A percentile compares a stretch with the other conserved stretches of the same genome.
phyloP scores from a whole-genome alignment of 371 early-diverging fungal genomes.

The Syncephalastrum sp. region DNA sequence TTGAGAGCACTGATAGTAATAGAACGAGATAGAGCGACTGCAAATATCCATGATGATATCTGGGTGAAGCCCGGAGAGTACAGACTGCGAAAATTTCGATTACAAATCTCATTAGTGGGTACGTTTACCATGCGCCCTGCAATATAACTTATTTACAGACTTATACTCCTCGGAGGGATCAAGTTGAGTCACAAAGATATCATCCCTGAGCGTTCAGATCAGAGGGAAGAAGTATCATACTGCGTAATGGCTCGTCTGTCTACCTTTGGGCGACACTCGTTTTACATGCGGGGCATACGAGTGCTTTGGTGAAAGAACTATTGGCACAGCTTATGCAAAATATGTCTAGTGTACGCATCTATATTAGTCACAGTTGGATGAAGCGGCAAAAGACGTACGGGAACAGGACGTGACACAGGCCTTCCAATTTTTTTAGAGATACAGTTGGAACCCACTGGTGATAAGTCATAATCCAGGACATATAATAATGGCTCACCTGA shows the following conservation, averaged over 20 bases:
- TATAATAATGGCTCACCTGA: constrained; percentile 18
- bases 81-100: constrained; percentile 42
- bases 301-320: constrained; percentile 50
- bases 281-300: constrained; percentile 79
- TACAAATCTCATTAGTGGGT: constrained; percentile 1
- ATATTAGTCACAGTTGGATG: neutral
- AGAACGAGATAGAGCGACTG: constrained; percentile 72
- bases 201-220: constrained; percentile 48
- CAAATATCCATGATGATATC: constrained; percentile 76
- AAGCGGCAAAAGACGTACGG: constrained; percentile 38
- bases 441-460: no score
- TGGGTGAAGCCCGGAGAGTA: constrained; percentile 76
- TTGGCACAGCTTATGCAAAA: constrained; percentile 77
- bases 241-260: no score
- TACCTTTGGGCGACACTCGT: constrained; percentile 62
- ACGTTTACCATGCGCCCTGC: neutral
- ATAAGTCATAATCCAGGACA: no score
- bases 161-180: constrained; percentile 78
- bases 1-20: constrained; percentile 74
- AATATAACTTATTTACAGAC: constrained; percentile 21
- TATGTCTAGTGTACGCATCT: constrained; percentile 53
- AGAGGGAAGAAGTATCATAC: neutral
- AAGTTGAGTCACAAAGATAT: constrained; percentile 65
- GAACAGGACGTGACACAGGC: constrained; percentile 79
- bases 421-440: constrained; percentile 11